Base-by-base conservation (phyloP, 140 eudicot genomes). In the Ambrosia hybrid region DNA sequence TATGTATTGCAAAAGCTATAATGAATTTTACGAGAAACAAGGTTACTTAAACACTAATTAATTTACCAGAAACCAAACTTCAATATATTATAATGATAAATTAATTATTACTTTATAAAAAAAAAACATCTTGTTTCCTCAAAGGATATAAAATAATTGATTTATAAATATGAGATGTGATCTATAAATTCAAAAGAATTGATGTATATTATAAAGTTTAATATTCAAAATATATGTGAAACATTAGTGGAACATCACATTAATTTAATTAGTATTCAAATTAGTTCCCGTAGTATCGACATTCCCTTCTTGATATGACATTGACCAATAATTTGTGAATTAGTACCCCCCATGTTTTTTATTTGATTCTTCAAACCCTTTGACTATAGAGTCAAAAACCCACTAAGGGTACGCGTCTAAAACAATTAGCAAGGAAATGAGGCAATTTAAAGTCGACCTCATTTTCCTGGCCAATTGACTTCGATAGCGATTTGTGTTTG, bases 371-470 rank as follows among this genome's bases (percentile, higher is more conserved):
- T 63, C 41, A 71, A 71, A 6, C 45, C 48, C 62, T 78, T 71
- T 71, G 77, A 78, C 72, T 36, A 55, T 53, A 78, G 53, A 53
- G 77, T 62, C 77, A 57, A 70, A 52, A 78, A 55, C 46, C 73
- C 82, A 78, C 78, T 56, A 9, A 71, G 6, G 55, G 11, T 71
- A 71, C 82, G 82, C 82, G 82, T 71, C 82, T 77, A 70, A 56
- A 55, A 78, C 73, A 55, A 55, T 12, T 63, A 53, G 46, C 68
- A n/a, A 58, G 9, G 46, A 43, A 14, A 41, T 10, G 13, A 41
- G 58, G 66, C 38, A 15, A 67, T 30, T 46, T 15, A 11, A 73
- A 77, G 81, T 71, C 61, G 77, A 73, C 17, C 52, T 43, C 26
- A 66, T 39, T 72, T 77, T 62, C 77, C 16, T 70, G 12, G 46